Conservation (phyloP, 2,329 filamentous ascomycete species). For the Trichophyton verrucosum region DNA sequence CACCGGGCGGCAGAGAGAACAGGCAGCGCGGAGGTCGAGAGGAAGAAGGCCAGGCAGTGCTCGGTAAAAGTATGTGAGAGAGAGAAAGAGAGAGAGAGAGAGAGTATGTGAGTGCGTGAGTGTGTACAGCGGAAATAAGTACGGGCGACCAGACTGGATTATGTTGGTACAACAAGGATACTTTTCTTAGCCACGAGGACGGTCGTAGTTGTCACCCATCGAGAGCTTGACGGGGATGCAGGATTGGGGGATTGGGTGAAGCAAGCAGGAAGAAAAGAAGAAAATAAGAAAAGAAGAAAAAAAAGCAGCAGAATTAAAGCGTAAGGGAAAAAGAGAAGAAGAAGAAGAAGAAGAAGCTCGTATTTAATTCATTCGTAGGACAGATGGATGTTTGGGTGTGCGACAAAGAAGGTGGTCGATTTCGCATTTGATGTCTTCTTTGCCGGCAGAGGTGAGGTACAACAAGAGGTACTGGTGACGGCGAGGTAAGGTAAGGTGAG, state of each 20-base stretch:
- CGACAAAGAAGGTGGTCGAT: conserved; percentile 6
- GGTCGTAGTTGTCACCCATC: conserved; percentile 4
- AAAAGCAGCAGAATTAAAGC: neutral
- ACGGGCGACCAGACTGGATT: neutral
- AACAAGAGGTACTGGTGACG: neutral
- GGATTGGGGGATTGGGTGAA: neutral
- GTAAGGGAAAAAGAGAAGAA: neutral
- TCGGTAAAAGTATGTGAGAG: neutral
- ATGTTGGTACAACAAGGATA: conserved; percentile 6
- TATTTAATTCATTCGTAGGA: conserved; percentile 7
- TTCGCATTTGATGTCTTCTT: neutral
- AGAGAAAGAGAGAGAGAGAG: no score
- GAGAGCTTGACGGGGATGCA: neutral
- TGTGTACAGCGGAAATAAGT: conserved; percentile 1
- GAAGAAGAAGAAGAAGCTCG: conserved; percentile 2
- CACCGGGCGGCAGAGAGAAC: no score
- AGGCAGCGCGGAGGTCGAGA: neutral
- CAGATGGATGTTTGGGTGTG: conserved; percentile 1
- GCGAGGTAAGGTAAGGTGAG: no score
- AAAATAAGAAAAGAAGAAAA: conserved; percentile 2
- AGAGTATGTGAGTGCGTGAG: neutral
- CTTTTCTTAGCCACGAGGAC: neutral
- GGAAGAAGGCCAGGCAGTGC: neutral
- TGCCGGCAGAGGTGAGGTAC: neutral
- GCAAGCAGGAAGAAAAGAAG: neutral